These are phyloP conservation scores for Diddensiella transvaalensis DNA, from an alignment of 805 yeast species.

Conservation along the genomic window DNA sequence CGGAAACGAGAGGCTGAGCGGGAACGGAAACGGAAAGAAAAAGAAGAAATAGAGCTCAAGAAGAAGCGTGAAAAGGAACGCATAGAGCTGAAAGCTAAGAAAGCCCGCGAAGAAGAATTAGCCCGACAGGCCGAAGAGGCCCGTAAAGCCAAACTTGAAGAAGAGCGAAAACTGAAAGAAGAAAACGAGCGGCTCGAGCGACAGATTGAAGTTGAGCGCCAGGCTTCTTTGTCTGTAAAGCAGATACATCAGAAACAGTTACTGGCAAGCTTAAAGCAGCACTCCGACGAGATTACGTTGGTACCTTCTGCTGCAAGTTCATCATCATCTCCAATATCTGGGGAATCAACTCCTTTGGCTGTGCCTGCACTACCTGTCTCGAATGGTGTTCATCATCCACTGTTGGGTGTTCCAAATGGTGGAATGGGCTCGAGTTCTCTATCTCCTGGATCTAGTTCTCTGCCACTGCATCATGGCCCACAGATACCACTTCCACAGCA, in stretches of 20 bases:
- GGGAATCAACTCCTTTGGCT: slow-evolving; percentile 5
- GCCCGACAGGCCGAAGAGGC: slow-evolving; percentile 28
- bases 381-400: not conserved
- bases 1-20: slow-evolving; percentile 24
- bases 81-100: slow-evolving; percentile 18
- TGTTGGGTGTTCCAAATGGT: not conserved
- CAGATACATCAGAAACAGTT: slow-evolving; percentile 18
- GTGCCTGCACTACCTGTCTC: slow-evolving; percentile 7
- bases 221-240: slow-evolving; percentile 7
- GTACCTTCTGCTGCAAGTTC: not conserved
- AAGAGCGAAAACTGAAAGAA: slow-evolving; percentile 8
- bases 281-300: not conserved
- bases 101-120: slow-evolving; percentile 12
- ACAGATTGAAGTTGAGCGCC: slow-evolving; percentile 4
- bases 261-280: slow-evolving; percentile 7
- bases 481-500: not conserved
- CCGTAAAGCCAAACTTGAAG: slow-evolving; percentile 19
- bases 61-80: slow-evolving; percentile 15
- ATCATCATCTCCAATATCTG: slow-evolving; percentile 7
- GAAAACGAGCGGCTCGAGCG: slow-evolving; percentile 6
- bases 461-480: not conserved
- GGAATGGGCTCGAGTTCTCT: no score
- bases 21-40: slow-evolving; percentile 29
- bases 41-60: slow-evolving; percentile 31
- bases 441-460: not conserved